Evolutionary conservation across 371 early-diverging fungal genomes (phyloP).

Genomic region (Nematocida minor): DNA sequence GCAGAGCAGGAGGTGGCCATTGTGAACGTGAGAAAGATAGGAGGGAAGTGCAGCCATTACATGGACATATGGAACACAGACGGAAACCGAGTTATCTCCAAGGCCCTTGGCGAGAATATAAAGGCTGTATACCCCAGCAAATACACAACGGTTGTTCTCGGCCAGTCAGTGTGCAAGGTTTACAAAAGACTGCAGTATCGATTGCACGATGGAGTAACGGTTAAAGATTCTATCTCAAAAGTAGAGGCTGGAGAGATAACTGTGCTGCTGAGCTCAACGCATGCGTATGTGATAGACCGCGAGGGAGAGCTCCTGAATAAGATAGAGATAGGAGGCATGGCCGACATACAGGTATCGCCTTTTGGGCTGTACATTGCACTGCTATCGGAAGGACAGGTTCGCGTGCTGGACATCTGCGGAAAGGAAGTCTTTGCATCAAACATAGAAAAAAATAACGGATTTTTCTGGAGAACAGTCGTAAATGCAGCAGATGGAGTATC

Average conservation of each 20-base stretch:
- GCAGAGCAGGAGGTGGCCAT: not conserved
- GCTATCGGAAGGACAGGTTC: conserved; percentile 18
- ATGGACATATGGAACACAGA: conserved; percentile 34
- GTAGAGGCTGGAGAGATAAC: not conserved
- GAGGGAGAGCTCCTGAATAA: conserved; percentile 10
- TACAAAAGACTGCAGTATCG: not conserved
- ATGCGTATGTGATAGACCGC: not conserved
- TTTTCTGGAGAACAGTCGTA: conserved; percentile 35
- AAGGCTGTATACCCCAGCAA: not conserved
- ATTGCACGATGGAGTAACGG: not conserved
- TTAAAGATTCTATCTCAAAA: conserved; percentile 4
- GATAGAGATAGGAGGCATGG: not conserved
- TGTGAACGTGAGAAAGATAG: not conserved
- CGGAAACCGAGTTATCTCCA: not conserved
- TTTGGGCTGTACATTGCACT: conserved; percentile 40
- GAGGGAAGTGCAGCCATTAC: not conserved
- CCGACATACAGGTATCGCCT: conserved; percentile 23
- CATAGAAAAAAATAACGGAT: not conserved
- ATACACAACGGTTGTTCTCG: not conserved
- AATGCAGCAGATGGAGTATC: not conserved
- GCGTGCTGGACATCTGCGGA: conserved; percentile 33
- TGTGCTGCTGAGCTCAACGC: not conserved
- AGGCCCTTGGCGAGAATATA: conserved; percentile 30
- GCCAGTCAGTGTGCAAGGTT: not conserved
- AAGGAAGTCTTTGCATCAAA: conserved; percentile 40